A percentile compares a stretch with the other conserved stretches of the same genome.
Conservation (phyloP, 179 eudicot genomes). For the Nepenthes alata region DNA sequence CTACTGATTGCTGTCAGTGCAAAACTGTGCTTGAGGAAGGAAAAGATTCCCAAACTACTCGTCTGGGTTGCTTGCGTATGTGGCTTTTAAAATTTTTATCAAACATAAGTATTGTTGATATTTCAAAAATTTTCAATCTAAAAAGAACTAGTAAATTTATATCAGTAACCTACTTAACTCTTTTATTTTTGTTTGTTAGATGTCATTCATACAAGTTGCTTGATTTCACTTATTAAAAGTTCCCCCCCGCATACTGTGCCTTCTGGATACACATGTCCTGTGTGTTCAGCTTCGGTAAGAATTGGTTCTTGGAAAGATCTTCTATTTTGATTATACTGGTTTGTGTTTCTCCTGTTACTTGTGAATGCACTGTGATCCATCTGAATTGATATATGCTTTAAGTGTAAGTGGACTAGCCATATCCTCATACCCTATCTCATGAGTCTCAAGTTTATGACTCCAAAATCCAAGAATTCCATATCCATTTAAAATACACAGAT, state of each 20-base stretch:
- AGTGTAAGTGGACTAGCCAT: too few species aligned
- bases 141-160: background rate
- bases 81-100: constrained; percentile 7
- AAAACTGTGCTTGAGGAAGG: constrained; percentile 56
- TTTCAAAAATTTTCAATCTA: background rate
- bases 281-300: constrained; percentile 74
- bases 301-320: background rate
- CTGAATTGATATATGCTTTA: too few species aligned
- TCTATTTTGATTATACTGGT: background rate
- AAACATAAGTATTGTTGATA: background rate
- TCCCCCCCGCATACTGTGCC: constrained; percentile 91
- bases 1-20: constrained; percentile 80
- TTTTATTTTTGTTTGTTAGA: constrained; percentile 27
- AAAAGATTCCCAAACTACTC: constrained; percentile 58
- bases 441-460: too few species aligned
- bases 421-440: too few species aligned
- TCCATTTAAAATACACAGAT: too few species aligned
- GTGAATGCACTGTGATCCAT: too few species aligned
- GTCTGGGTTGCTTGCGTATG: constrained; percentile 99
- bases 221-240: constrained; percentile 67
- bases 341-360: background rate
- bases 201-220: constrained; percentile 74
- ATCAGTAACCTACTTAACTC: background rate
- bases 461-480: too few species aligned
- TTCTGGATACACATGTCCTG: constrained; percentile 82